A percentile compares a stretch with the other conserved stretches of the same genome.
Evolutionary conservation across 1,139 yeast genomes (phyloP).

Genomic region (Sugiyamaella sp.): DNA sequence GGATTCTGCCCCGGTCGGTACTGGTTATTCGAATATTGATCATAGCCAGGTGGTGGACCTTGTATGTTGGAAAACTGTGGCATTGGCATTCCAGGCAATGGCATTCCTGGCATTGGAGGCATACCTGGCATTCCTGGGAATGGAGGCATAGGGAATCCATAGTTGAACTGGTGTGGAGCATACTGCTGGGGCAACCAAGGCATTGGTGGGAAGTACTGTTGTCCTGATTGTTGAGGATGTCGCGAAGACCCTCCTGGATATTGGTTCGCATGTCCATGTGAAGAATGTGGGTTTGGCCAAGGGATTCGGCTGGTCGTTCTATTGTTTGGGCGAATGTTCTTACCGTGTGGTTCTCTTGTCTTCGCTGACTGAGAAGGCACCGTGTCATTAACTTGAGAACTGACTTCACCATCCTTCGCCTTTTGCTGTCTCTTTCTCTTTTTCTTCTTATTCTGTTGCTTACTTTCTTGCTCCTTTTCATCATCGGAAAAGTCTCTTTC

Average conservation of each 20-base stretch:
- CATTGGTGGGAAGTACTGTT: constrained; percentile 31
- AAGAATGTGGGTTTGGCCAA: background rate
- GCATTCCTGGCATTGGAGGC: constrained; percentile 17
- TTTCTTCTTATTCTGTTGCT: constrained; percentile 58
- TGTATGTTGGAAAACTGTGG: constrained; percentile 17
- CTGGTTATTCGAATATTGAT: background rate
- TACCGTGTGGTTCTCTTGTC: constrained; percentile 1
- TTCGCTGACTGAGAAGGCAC: background rate
- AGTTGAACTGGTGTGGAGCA: constrained; percentile 26
- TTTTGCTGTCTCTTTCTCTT: constrained; percentile 40
- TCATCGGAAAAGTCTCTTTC: constrained; percentile 97
- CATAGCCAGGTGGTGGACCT: background rate
- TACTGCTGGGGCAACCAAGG: constrained; percentile 29
- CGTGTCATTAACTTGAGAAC: constrained; percentile 8
- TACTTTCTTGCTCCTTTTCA: constrained; percentile 69
- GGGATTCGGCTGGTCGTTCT: constrained; percentile 2
- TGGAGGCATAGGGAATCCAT: constrained; percentile 20
- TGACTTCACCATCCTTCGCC: constrained; percentile 21
- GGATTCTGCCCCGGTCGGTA: background rate
- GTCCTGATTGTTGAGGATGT: constrained; percentile 11
- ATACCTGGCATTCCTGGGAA: constrained; percentile 20
- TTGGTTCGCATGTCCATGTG: background rate
- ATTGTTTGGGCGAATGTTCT: background rate
- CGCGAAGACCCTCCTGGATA: background rate
- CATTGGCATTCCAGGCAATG: constrained; percentile 22